A percentile compares a stretch with the other conserved stretches of the same genome.
Evolutionary conservation across 257 asterid genomes (phyloP).

Genomic region (Striga asiatica): DNA sequence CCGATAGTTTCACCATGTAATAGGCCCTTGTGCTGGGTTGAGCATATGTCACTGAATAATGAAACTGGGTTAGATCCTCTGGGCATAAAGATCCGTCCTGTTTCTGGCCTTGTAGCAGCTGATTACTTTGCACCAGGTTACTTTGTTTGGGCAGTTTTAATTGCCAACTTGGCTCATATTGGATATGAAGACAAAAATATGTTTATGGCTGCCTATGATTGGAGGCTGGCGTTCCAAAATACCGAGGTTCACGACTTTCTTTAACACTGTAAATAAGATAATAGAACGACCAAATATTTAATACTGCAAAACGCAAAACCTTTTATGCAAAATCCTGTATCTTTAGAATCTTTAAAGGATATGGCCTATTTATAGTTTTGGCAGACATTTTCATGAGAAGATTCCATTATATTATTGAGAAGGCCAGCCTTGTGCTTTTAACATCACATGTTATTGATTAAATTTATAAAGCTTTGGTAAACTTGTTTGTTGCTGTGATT

Average conservation of each 20-base stretch:
- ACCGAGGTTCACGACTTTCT: constrained; percentile 51
- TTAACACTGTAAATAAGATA: constrained; percentile 5
- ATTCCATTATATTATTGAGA: no score
- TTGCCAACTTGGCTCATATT: constrained; percentile 74
- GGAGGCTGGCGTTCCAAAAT: constrained; percentile 79
- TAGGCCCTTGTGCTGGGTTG: constrained; percentile 83
- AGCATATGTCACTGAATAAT: constrained; percentile 76
- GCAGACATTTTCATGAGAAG: neutral
- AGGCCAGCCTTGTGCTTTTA: no score
- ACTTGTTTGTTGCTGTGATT: neutral
- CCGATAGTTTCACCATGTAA: constrained; percentile 11
- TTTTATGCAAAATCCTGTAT: neutral
- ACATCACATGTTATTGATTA: neutral
- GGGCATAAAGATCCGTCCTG: constrained; percentile 67
- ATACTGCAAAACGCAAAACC: neutral
- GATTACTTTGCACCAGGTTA: constrained; percentile 85
- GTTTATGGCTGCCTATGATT: constrained; percentile 88
- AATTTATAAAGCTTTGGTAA: neutral
- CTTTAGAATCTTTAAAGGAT: neutral
- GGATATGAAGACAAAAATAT: constrained; percentile 84
- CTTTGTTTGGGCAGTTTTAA: constrained; percentile 81
- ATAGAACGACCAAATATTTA: no score
- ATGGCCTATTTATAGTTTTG: neutral
- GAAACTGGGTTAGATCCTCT: constrained; percentile 79
- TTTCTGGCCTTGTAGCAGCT: constrained; percentile 80